Evolutionary conservation across 306 rosid species (phyloP).

Genomic region (Cicer bijugum): DNA sequence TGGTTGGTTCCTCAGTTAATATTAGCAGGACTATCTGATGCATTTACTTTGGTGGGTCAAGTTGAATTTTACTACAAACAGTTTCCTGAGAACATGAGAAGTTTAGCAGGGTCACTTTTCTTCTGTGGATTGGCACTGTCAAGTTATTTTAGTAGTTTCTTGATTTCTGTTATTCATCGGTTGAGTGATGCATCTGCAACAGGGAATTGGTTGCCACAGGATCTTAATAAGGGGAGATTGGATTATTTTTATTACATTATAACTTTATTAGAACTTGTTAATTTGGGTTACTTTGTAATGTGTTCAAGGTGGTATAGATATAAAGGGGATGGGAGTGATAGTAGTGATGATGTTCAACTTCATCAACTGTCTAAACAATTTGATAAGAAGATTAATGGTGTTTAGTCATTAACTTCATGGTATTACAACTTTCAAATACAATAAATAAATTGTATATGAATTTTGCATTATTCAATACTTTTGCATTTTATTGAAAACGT

Average conservation of each 20-base stretch:
- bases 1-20: conserved; percentile 81
- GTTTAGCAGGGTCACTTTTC: conserved; percentile 73
- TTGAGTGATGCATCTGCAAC: conserved; percentile 25
- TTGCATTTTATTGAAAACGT: no score
- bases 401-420: conserved; percentile 11
- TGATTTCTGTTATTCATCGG: conserved; percentile 48
- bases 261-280: conserved; percentile 50
- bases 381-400: conserved; percentile 31
- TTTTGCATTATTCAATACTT: background rate
- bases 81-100: conserved; percentile 94
- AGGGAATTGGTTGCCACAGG: conserved; percentile 55
- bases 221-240: conserved; percentile 65
- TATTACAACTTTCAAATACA: conserved; percentile 15
- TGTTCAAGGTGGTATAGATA: conserved; percentile 73
- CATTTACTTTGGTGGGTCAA: conserved; percentile 62
- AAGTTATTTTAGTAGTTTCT: conserved; percentile 52
- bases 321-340: conserved; percentile 43
- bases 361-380: conserved; percentile 22
- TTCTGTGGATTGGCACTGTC: conserved; percentile 55
- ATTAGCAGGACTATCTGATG: conserved; percentile 67
- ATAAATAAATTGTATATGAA: background rate
- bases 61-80: conserved; percentile 88
- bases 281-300: conserved; percentile 55
- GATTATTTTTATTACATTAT: conserved; percentile 60
- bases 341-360: conserved; percentile 2